Base-by-base conservation (phyloP, 768 basidiomycete species). In the Boletus patriciae region DNA sequence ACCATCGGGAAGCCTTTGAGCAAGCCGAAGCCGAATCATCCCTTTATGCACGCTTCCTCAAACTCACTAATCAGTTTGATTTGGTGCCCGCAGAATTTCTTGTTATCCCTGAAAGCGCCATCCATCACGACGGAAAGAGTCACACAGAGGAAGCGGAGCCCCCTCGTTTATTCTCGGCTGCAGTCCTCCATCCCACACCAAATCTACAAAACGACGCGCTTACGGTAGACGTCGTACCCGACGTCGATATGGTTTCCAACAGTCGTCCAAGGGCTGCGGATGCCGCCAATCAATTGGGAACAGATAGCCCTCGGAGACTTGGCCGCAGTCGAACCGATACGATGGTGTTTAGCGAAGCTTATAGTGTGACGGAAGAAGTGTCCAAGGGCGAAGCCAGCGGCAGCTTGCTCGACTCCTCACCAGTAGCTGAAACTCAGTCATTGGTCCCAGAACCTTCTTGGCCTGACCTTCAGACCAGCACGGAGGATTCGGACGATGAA, bases 21-120 rank as follows among this genome's bases (percentile, higher is more conserved):
- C 89, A 92, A 68, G 88, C 88, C 31, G 93, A 95, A 74, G 91
- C 86, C 7, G 94, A 97, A 73, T 92, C 89, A 8, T 90, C 90
- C 0, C 78, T 97, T 3, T 95, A 96, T 67, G 87, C 88, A 36
- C 88, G 94, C 64, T 96, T 96, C 77, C 81, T 94, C 54, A 87
- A 87, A 12, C 83, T 96, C 55, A 88, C 89, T 9, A 78, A 81
- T 57, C 84, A 84, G 67, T 95, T 89, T 74, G 85, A 88, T 57
- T 78, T 97, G 44, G 92, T 96, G 0, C 89, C 90, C 0, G 65
- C 80, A 23, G 91, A 92, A 54, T 92, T 95, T 70, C 80, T 95
- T 43, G 88, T 92, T 66, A 92, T 92, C 46, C 90, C 90, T 0
- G 73, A 81, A 16, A 70, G 71, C 29, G 68, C 74, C 19, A 65